Percentiles rank a stretch among this genome's conserved stretches.
phyloP scores from a whole-genome alignment of 2,329 filamentous ascomycete genomes.

The Aspergillus eucalypticola region DNA sequence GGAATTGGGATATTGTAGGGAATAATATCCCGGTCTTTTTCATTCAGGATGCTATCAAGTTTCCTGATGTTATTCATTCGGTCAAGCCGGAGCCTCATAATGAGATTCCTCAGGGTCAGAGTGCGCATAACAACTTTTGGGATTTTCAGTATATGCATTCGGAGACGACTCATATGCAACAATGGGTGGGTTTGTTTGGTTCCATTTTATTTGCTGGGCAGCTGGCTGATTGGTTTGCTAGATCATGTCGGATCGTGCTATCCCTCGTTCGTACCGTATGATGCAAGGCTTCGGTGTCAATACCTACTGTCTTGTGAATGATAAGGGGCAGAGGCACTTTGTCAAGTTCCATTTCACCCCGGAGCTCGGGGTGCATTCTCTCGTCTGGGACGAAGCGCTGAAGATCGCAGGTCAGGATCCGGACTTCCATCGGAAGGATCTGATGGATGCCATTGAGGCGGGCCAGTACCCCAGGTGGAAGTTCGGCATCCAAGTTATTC shows the following conservation, averaged over 20 bases:
- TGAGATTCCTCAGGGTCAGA: conserved; percentile 53
- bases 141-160: conserved; percentile 39
- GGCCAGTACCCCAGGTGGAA: conserved; percentile 75
- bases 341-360: conserved; percentile 40
- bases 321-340: conserved; percentile 35
- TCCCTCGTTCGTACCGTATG: conserved; percentile 38
- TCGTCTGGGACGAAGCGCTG: conserved; percentile 66
- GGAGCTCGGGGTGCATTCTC: conserved; percentile 36
- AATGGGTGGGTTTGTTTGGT: conserved; percentile 26
- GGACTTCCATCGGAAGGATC: conserved; percentile 78
- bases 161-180: conserved; percentile 37
- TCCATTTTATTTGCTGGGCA: neutral
- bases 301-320: conserved; percentile 36
- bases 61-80: conserved; percentile 44
- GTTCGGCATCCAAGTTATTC: conserved; percentile 77
- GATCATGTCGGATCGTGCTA: conserved; percentile 40
- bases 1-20: conserved; percentile 62
- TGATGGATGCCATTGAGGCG: conserved; percentile 71
- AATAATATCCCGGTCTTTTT: conserved; percentile 47
- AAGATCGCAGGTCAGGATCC: conserved; percentile 75
- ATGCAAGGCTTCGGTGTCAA: conserved; percentile 43
- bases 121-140: conserved; percentile 55
- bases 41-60: conserved; percentile 45
- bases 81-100: conserved; percentile 45
- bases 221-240: conserved; percentile 13